Base-by-base conservation (phyloP, 2,329 filamentous ascomycete species). In the Fusarium ambrosium region DNA sequence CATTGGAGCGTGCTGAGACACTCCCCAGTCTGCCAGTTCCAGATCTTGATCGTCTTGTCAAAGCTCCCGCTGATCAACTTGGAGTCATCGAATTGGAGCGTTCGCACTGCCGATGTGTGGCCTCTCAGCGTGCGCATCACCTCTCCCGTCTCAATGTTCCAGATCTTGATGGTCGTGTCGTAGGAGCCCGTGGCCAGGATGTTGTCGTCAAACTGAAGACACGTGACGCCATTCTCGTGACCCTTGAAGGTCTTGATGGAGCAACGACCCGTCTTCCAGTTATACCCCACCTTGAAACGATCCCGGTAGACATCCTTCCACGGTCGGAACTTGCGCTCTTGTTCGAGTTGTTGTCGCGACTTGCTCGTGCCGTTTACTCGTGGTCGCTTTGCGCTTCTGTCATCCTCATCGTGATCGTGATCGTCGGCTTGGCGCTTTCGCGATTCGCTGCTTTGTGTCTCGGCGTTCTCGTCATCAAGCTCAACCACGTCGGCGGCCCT, bases 281-380 rank as follows among this genome's bases (percentile, higher is more conserved):
- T 98, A 70, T 93, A 97, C 62, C 97, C 96, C 58, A 99, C 95
- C 82, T 96, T 97, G 87, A 96, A 98, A 18, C 94, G 91, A 82
- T 98, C 96, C 73, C 95, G 94, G 86, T 99, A 99, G 1, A 99
- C 94, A 71, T 97, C 95, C 83, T 99, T 99, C 97, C 97, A 99
- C 3, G 81, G 95, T 34, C 95, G 85, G 61, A 88, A 88, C 72
- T 87, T 88, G 29, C 86, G 87, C 69, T 87, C 86, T 27, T 78
- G 78, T 24, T 84, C 85, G 5, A 82, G 79, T 66, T 84, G 83
- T 22, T 82, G 75, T 56, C 80, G 76, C 8, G 83, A 61, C 66
- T 80, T 77, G 69, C 68, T 59, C 34, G 70, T 36, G 20, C 78
- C 67, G 34, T 74, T 64, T 24, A 80, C 76, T 9, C 82, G 81